Conservation (phyloP, 352 stramenopile genomes). For the Phytophthora chlamydospora region DNA sequence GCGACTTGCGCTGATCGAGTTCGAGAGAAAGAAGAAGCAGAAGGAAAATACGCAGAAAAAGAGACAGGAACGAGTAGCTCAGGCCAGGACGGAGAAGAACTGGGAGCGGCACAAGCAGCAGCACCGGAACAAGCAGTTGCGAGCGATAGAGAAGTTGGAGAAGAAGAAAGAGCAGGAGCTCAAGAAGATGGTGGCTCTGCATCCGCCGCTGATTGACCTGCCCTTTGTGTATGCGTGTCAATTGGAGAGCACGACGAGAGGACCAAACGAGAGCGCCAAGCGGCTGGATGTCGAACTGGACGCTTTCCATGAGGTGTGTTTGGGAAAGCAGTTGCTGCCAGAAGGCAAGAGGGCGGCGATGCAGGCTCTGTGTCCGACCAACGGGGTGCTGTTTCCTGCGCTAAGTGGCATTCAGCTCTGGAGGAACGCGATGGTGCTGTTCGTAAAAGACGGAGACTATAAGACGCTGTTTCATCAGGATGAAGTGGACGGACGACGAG, state of each 20-base stretch:
- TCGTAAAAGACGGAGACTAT: constrained; percentile 62
- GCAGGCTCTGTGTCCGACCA: constrained; percentile 45
- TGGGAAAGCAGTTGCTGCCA: constrained; percentile 62
- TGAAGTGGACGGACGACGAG: constrained; percentile 1
- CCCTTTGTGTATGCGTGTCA: not conserved
- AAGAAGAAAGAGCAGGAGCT: not conserved
- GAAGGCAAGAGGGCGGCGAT: constrained; percentile 57
- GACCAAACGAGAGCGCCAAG: not conserved
- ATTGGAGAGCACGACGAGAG: not conserved
- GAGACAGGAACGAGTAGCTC: no score
- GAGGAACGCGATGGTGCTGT: constrained; percentile 60
- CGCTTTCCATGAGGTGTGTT: constrained; percentile 50
- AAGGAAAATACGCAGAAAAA: no score
- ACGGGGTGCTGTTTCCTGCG: constrained; percentile 34
- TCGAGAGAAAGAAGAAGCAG: no score
- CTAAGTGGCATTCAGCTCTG: constrained; percentile 61
- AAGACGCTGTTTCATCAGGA: constrained; percentile 57
- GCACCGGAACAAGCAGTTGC: not conserved
- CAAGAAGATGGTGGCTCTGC: not conserved
- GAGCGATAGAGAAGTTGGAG: not conserved
- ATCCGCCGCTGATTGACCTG: constrained; percentile 5
- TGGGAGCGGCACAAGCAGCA: no score
- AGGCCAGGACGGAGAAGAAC: no score
- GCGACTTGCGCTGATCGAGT: no score
- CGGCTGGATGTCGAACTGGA: constrained; percentile 45